A percentile compares a stretch with the other conserved stretches of the same genome.
Conservation (phyloP, 805 yeast genomes). For the Metschnikowia vanudenii region DNA sequence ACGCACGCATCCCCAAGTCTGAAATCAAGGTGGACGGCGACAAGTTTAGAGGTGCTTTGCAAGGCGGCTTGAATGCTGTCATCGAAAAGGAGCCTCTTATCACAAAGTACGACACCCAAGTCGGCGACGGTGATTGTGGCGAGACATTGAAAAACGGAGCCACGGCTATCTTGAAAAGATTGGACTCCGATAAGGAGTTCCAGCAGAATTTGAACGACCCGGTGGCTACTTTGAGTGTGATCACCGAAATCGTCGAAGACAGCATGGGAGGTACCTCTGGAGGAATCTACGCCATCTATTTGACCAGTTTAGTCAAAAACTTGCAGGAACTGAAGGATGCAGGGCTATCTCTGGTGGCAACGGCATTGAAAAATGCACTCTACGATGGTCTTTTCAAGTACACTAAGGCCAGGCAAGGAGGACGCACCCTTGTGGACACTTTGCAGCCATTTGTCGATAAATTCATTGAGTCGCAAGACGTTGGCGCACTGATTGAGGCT, state of each 20-base stretch:
- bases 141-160: constrained; percentile 86
- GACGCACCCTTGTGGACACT: constrained; percentile 86
- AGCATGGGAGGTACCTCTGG: constrained; percentile 99
- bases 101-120: constrained; percentile 80
- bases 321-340: constrained; percentile 39
- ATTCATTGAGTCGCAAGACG: constrained; percentile 49
- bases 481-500: constrained; percentile 60
- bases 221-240: constrained; percentile 58
- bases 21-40: constrained; percentile 29
- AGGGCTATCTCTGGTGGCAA: constrained; percentile 36
- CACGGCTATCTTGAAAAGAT: constrained; percentile 58
- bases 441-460: constrained; percentile 80
- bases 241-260: constrained; percentile 81
- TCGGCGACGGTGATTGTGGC: constrained; percentile 98
- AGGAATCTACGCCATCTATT: constrained; percentile 81
- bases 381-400: constrained; percentile 72
- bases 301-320: constrained; percentile 68
- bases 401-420: constrained; percentile 87
- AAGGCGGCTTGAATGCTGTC: constrained; percentile 37
- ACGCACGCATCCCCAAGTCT: constrained; percentile 26
- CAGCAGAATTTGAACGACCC: constrained; percentile 40
- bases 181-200: constrained; percentile 38
- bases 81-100: constrained; percentile 65
- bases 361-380: constrained; percentile 57
- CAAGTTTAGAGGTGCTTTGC: constrained; percentile 52